Evolutionary conservation across 352 stramenopile genomes (phyloP).

Genomic region (Globisporangium spinosum): DNA sequence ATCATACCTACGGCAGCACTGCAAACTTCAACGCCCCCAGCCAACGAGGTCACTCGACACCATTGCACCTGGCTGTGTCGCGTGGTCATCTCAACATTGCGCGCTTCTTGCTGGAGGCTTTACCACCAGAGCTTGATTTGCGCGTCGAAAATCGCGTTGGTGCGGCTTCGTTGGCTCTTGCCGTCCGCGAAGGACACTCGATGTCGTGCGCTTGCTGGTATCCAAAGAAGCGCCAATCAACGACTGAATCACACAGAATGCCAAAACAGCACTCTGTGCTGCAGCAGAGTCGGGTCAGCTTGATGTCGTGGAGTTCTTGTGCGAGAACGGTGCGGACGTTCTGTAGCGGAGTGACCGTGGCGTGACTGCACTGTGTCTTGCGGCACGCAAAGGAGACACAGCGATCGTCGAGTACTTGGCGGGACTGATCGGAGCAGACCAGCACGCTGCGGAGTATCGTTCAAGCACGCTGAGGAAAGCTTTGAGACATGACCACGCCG

Average conservation of each 20-base stretch:
- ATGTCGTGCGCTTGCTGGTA: constrained; percentile 1
- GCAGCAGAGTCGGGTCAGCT: not conserved
- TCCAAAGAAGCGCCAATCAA: not conserved
- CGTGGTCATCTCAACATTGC: not conserved
- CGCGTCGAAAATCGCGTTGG: not conserved
- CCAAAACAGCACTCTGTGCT: not conserved
- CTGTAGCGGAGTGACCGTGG: not conserved
- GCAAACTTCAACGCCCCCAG: not conserved
- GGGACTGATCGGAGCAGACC: not conserved
- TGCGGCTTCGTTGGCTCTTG: not conserved
- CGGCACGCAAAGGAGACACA: not conserved
- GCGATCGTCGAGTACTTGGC: constrained; percentile 8
- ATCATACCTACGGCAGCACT: not conserved
- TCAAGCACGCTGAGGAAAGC: not conserved
- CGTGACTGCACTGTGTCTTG: not conserved
- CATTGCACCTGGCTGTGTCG: not conserved
- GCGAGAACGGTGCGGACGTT: not conserved
- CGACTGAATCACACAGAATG: not conserved
- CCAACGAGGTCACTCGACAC: not conserved
- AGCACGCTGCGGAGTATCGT: not conserved
- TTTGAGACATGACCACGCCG: not conserved
- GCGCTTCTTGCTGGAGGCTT: not conserved
- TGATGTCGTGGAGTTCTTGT: constrained; percentile 6
- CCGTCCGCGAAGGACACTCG: not conserved
- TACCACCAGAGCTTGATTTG: not conserved